Conservation (phyloP, 352 stramenopile species). For the Pythium vanterpoolii region DNA sequence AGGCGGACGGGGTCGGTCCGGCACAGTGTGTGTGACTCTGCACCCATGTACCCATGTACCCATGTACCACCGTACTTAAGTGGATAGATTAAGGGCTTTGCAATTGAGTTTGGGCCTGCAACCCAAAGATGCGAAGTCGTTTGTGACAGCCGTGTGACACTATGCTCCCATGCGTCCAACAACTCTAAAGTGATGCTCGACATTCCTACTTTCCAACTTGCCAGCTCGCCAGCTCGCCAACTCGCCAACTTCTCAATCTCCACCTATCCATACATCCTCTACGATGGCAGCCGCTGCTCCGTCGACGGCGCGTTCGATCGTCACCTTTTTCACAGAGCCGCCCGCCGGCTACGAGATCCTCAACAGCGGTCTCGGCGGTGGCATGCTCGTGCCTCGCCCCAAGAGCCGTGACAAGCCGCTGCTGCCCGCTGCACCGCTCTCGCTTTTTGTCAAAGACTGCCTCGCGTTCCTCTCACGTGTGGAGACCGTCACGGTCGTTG, state of each 20-base stretch:
- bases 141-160: no score
- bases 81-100: no score
- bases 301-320: background rate
- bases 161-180: no score
- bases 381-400: background rate
- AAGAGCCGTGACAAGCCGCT: background rate
- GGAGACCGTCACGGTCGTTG: background rate
- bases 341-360: background rate
- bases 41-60: no score
- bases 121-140: no score
- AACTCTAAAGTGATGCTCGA: no score
- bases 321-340: background rate
- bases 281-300: background rate
- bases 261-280: background rate
- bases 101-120: no score
- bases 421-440: background rate
- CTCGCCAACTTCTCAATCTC: background rate
- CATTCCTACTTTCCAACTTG: no score
- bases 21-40: no score
- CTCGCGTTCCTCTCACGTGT: conserved; percentile 10
- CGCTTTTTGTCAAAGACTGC: background rate
- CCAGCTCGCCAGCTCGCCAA: no score
- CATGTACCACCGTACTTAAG: no score
- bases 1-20: no score
- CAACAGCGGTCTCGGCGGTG: background rate